Evolutionary conservation across 2,329 filamentous ascomycete species (phyloP), one percentile per base, ranked within the genome.

Genomic region (Pyricularia pennisetigena): DNA sequence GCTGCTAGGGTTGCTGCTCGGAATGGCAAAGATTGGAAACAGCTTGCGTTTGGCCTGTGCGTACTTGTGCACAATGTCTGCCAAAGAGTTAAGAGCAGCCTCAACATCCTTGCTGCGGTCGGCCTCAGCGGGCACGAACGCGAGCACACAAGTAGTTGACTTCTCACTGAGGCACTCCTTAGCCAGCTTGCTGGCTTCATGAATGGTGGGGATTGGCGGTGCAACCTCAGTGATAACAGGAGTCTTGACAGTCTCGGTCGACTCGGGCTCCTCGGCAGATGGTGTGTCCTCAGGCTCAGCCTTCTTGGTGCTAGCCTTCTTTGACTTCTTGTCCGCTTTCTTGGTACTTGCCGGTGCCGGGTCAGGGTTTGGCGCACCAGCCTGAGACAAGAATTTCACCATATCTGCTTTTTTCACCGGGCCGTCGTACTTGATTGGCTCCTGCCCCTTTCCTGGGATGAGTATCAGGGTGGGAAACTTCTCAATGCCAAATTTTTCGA

Each of bases 351-450:
- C 74, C 0, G 86, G 82, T 24, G 87, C 85, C 23, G 90, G 88
- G 71, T 94, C 91, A 0, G 90, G 88, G 78, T 97, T 97, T 1
- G 94, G 93, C 64, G 86, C 77, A 1, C 90, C 92, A 35, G 85
- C 88, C 78, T 96, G 89, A 2, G 89, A 90, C 62, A 99, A 83
- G 80, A 98, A 99, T 59, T 88, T 83, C 69, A 94, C 82, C 78
- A 99, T 90, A 41, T 86, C 85, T 23, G 89, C 87, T 81, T 97
- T 97, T 78, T 93, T 95, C 76, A 97, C 81, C 72, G 95, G 90
- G 61, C 94, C 94, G 30, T 91, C 83, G 75, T 97, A 97, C 62
- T 88, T 80, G 68, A 95, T 81, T 3, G 87, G 83, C 24, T 93
- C 87, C 66, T 88, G 83, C 65, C 87, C 83, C 26, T 87, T 88